Percentiles rank a stretch among this genome's conserved stretches.
phyloP scores from a whole-genome alignment of 495 filamentous ascomycete species.

The Penicilliopsis zonata region DNA sequence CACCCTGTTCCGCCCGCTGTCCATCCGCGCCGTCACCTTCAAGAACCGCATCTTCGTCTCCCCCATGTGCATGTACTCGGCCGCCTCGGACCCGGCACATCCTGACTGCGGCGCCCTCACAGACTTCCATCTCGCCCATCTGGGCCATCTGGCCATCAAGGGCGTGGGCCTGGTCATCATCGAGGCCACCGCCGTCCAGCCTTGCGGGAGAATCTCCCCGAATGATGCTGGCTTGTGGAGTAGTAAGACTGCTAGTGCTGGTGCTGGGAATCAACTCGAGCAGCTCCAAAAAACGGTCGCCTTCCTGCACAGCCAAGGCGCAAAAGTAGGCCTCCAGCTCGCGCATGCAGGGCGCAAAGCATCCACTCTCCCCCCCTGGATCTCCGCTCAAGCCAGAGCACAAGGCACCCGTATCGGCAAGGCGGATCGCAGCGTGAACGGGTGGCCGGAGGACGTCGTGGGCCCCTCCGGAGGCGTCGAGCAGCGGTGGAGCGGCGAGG shows the following conservation, averaged over 20 bases:
- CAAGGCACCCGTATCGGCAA: conserved; percentile 26
- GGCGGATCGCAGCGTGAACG: conserved; percentile 39
- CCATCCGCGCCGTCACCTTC: conserved; percentile 41
- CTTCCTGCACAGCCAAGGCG: conserved; percentile 47
- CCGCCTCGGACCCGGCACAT: conserved; percentile 27
- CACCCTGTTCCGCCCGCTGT: conserved; percentile 53
- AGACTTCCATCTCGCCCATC: conserved; percentile 55
- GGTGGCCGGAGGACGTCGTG: conserved; percentile 59
- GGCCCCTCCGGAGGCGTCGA: conserved; percentile 40
- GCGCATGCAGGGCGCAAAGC: conserved; percentile 67
- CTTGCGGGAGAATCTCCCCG: conserved; percentile 61
- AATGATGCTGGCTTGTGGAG: conserved; percentile 61
- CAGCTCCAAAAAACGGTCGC: conserved; percentile 49
- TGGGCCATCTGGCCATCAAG: conserved; percentile 50
- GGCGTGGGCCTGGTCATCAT: conserved; percentile 54
- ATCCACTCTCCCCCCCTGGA: conserved; percentile 50
- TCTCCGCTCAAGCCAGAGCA: conserved; percentile 18
- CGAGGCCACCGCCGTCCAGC: conserved; percentile 54
- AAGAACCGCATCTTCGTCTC: conserved; percentile 55
- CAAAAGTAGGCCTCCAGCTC: conserved; percentile 61
- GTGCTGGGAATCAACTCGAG: conserved; percentile 50
- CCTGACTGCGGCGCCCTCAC: conserved; percentile 49
- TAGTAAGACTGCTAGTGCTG: conserved; percentile 27
- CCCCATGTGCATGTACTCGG: conserved; percentile 54
- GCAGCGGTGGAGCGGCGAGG: conserved; percentile 30